Conservation (phyloP, 2,329 filamentous ascomycete genomes). For the Venturia asperata region DNA sequence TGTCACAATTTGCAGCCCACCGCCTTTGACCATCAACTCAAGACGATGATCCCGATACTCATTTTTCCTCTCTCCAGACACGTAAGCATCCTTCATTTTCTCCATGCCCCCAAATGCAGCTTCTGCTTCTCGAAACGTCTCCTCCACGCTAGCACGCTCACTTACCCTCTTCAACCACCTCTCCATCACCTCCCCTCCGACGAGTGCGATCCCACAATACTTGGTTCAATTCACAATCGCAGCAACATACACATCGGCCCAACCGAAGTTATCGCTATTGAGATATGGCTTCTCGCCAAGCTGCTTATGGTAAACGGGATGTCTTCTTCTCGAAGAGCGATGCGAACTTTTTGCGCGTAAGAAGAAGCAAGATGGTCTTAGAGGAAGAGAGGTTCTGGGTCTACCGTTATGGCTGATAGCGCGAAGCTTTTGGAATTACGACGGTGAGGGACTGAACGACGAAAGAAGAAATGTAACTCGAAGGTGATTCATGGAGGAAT, state of each 20-base stretch:
- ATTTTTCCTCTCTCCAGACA: background rate
- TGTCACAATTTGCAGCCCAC: background rate
- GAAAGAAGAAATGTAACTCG: no score
- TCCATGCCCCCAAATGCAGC: no score
- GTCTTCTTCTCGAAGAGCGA: background rate
- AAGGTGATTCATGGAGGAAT: no score
- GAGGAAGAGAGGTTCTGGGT: background rate
- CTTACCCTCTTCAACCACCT: no score
- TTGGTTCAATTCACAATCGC: background rate
- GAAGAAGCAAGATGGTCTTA: background rate
- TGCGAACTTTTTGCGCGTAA: constrained; percentile 5
- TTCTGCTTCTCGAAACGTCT: no score
- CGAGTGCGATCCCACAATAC: no score
- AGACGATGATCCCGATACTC: background rate
- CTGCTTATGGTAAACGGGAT: constrained; percentile 15
- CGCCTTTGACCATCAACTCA: background rate
- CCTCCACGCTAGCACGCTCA: no score
- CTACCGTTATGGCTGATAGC: no score
- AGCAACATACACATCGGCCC: background rate
- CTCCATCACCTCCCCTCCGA: no score
- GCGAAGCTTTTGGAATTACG: no score
- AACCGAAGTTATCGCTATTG: background rate
- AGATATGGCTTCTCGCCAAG: constrained; percentile 21
- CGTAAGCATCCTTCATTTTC: no score
- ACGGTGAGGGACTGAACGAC: no score